Evolutionary conservation across 2,329 filamentous ascomycete species (phyloP), one percentile per base, ranked within the genome.

Genomic region (Arachnopeziza araneosa): DNA sequence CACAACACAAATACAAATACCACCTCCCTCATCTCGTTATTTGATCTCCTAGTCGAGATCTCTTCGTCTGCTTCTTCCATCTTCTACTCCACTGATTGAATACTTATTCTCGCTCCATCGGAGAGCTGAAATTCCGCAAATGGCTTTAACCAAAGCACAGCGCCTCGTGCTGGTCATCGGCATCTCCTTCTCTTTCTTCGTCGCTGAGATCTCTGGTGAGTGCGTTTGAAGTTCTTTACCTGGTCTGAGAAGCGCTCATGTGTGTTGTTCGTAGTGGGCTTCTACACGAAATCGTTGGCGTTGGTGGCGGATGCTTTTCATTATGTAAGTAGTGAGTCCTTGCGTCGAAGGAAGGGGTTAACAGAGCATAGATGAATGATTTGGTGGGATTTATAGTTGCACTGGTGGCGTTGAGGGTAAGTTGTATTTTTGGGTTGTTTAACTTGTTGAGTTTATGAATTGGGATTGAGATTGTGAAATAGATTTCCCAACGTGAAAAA

Each of bases 231-330:
- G 36, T 52, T n/a, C n/a, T n/a, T n/a, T 23, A 52, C 22, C 32
- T 54, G 26, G 17, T 56, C 50, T 17, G 4, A 30, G 5, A 5
- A 30, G 26, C 19, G 24, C 26, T 32, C n/a, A 17, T 44, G 21
- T 24, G 7, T 22, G 30, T 49, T 10, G 8, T 56, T 26, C 52
- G 52, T 62, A 83, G 83, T 88, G 61, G 87, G 87, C 1, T 88
- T 90, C 67, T 85, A 84, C 62, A 91, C 89, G 1, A 79, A 79
- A 56, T 91, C 89, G 0, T 77, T 93, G 12, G 88, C 88, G 0
- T 77, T 93, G 1, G 77, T 92, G 24, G 88, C 89, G 26, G 89
- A 93, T 77, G 87, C 90, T 1, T 91, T 92, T 67, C 89, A 92
- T 71, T 90, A 91, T 70, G 86, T 89, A 75, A 62, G 81, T 69